Evolutionary conservation across 108 stramenopile species (phyloP).

Genomic region (Cyclotella kingstonii): DNA sequence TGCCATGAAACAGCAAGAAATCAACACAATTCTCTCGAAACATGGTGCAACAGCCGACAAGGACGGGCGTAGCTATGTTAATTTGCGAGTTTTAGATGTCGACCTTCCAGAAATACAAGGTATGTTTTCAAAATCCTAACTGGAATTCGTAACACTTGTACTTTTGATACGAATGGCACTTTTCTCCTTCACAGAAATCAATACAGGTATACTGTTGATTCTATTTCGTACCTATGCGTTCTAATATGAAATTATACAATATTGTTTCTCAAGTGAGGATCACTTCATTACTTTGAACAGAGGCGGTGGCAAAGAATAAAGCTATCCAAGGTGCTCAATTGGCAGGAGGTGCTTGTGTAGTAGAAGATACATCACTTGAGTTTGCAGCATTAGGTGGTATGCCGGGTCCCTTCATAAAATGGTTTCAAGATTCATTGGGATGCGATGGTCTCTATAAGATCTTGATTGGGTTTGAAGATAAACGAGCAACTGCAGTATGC

Average conservation of each 20-base stretch:
- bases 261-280: background rate
- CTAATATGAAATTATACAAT: background rate
- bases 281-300: background rate
- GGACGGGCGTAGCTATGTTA: constrained; percentile 52
- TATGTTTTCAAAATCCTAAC: constrained; percentile 3
- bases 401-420: constrained; percentile 99
- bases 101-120: constrained; percentile 89
- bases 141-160: background rate
- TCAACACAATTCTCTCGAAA: constrained; percentile 71
- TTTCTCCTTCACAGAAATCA: constrained; percentile 51
- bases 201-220: constrained; percentile 37
- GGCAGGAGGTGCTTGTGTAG: constrained; percentile 84
- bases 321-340: constrained; percentile 84
- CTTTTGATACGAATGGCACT: background rate
- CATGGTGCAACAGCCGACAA: constrained; percentile 43
- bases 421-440: constrained; percentile 91
- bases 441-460: constrained; percentile 88
- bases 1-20: constrained; percentile 79
- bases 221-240: background rate
- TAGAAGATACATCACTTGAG: constrained; percentile 96
- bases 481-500: constrained; percentile 95
- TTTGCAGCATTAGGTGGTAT: constrained; percentile 96
- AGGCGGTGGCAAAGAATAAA: constrained; percentile 86
- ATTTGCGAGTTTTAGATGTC: constrained; percentile 70
- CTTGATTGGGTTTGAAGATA: constrained; percentile 91